Evolutionary conservation across 2,329 filamentous ascomycete genomes (phyloP).

Genomic region (Pseudogymnoascus sp.): DNA sequence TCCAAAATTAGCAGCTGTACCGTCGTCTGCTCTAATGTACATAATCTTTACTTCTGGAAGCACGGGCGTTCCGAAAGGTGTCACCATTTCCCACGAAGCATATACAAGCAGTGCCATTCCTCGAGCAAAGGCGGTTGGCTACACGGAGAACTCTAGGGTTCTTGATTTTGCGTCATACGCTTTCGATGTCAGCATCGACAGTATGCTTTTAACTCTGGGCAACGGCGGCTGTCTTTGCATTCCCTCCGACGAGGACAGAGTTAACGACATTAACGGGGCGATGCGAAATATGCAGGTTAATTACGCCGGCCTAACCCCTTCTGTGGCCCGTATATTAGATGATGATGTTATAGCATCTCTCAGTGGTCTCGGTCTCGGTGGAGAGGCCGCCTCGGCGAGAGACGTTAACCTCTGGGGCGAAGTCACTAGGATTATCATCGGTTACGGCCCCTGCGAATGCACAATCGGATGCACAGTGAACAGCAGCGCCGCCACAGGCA

Average conservation of each 20-base stretch:
- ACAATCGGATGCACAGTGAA: constrained; percentile 17
- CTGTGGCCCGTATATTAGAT: constrained; percentile 22
- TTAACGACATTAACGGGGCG: constrained; percentile 31
- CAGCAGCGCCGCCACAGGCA: constrained; percentile 11
- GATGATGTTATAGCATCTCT: constrained; percentile 21
- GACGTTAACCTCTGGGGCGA: constrained; percentile 33
- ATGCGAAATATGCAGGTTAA: constrained; percentile 21
- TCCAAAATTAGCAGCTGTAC: constrained; percentile 11
- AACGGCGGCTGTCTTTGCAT: constrained; percentile 35
- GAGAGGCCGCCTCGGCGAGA: constrained; percentile 30
- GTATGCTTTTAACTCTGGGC: constrained; percentile 32
- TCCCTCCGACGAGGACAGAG: constrained; percentile 31
- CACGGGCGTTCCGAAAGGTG: constrained; percentile 21
- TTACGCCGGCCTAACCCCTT: constrained; percentile 25
- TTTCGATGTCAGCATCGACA: constrained; percentile 34
- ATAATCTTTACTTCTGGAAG: constrained; percentile 28
- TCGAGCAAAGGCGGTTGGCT: constrained; percentile 12
- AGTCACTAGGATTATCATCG: constrained; percentile 33
- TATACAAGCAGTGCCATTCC: constrained; percentile 11
- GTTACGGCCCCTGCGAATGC: constrained; percentile 33
- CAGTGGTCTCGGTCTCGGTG: constrained; percentile 21
- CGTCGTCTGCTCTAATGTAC: constrained; percentile 15
- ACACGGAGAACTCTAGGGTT: constrained; percentile 13
- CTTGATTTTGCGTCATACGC: constrained; percentile 30
- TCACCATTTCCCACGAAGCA: constrained; percentile 21